phyloP scores from a whole-genome alignment of 192 early-diverging fungal species.

The Backusella parvicylindrica region DNA sequence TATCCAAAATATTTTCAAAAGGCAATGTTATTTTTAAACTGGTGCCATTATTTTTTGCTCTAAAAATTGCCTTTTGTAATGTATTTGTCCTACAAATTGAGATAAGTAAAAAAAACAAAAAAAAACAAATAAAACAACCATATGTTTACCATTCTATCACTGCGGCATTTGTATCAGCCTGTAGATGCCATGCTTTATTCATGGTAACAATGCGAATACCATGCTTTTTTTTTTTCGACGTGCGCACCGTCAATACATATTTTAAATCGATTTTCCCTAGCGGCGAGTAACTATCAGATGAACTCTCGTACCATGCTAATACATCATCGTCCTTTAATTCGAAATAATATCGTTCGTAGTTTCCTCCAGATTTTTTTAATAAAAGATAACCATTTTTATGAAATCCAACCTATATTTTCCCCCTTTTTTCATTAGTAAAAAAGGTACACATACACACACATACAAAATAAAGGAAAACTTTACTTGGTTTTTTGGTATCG shows the following conservation, averaged over 20 bases:
- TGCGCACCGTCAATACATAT: constrained; percentile 46
- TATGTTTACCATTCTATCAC: constrained; percentile 56
- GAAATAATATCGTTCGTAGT: constrained; percentile 55
- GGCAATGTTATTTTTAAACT: constrained; percentile 60
- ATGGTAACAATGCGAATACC: constrained; percentile 48
- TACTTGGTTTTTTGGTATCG: constrained; percentile 51
- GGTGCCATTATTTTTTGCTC: constrained; percentile 53
- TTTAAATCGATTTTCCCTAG: constrained; percentile 60
- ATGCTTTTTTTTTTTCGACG: constrained; percentile 35
- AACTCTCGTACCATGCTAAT: constrained; percentile 51
- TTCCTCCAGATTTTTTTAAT: constrained; percentile 35
- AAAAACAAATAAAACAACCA: not conserved
- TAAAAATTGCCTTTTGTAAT: constrained; percentile 53
- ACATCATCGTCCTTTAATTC: constrained; percentile 54
- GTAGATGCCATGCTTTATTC: constrained; percentile 48
- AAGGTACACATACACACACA: not conserved
- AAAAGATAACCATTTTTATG: constrained; percentile 51
- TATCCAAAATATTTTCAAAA: constrained; percentile 48
- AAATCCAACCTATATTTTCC: constrained; percentile 29
- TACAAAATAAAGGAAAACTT: constrained; percentile 6
- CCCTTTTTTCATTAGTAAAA: not conserved
- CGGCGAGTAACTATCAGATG: constrained; percentile 57
- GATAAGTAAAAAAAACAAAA: not conserved
- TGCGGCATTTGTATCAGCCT: constrained; percentile 52
- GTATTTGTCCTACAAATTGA: constrained; percentile 40